Evolutionary conservation across 2,329 filamentous ascomycete species (phyloP), one percentile per base, ranked within the genome.

Genomic region (Ceratocystis cacaofunesta): DNA sequence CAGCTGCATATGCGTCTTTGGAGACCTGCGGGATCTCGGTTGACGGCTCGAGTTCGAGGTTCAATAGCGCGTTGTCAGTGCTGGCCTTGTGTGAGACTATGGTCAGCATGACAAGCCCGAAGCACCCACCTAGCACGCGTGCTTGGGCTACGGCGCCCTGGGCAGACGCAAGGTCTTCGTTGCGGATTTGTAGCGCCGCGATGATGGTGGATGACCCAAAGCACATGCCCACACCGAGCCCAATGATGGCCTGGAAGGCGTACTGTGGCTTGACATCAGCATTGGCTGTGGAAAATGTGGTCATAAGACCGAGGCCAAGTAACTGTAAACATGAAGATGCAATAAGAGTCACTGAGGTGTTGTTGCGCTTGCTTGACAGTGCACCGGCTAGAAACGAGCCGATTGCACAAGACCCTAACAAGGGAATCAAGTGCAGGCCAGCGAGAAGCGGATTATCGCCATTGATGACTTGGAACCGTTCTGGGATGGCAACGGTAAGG

Each of bases 111-210:
- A 82, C 79, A 55, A 86, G 76, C 0, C 83, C 84, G 32, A 85
- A 76, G 46, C 80, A 80, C 2, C 84, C 83, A 0, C 84, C 84
- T 1, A 86, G 73, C 0, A 85, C 80, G 15, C 84, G 78, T 1
- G 80, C 78, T 71, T 86, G 83, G 0, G 83, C 81, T 8, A 85
- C 76, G 3, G 82, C 79, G 0, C 83, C 84, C 69, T 85, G 82
- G 0, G 81, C 82, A 1, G 82, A 80, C 0, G 83, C 83, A 62
- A 82, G 75, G 64, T 83, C 79, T 19, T 77, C 73, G 0, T 80
- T 77, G 2, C 76, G 74, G 60, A 83, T 77, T 60, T 68, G 61
- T 15, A 84, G 75, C 58, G 79, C 80, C 1, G 81, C 82, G 70
- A 84, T 79, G 66, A 85, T 82, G 0, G 82, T 84, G 6, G 79